Percentiles rank a stretch among this genome's conserved stretches.
phyloP scores from a whole-genome alignment of 805 yeast species.

The Metschnikowia vanudenii region DNA sequence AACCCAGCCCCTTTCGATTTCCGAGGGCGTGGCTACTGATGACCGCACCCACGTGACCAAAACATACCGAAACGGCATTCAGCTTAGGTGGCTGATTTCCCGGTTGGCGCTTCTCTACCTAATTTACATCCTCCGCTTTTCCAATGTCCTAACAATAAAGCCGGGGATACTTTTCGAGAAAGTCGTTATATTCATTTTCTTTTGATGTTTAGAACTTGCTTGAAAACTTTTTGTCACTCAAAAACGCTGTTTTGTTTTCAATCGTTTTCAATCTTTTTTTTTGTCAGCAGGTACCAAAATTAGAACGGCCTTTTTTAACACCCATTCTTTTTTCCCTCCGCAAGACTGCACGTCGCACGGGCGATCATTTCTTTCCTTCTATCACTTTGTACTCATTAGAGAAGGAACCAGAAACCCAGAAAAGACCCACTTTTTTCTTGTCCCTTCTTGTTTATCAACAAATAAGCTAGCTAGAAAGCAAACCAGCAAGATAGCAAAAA shows the following conservation, averaged over 20 bases:
- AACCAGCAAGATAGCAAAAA: too few species aligned
- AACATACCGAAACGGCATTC: neutral
- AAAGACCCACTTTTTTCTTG: too few species aligned
- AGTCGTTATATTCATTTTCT: too few species aligned
- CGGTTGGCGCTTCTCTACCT: neutral
- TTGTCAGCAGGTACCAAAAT: neutral
- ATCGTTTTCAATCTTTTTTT: neutral
- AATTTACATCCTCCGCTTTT: too few species aligned
- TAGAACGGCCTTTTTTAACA: neutral
- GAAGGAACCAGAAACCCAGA: neutral
- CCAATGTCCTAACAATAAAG: too few species aligned
- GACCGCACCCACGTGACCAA: neutral
- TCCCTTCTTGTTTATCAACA: too few species aligned
- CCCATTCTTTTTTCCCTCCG: constrained; percentile 1
- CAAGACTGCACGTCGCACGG: constrained; percentile 5
- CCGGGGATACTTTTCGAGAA: too few species aligned
- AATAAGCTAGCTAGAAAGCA: too few species aligned
- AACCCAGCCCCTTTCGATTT: neutral
- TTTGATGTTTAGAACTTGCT: too few species aligned
- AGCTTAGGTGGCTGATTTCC: neutral
- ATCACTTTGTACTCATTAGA: constrained; percentile 5
- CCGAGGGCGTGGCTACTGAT: neutral
- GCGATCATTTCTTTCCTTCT: neutral
- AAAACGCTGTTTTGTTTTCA: too few species aligned
- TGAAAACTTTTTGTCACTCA: too few species aligned